These are phyloP conservation scores for Penicillium cosmopolitanum DNA, from an alignment of 495 filamentous ascomycete species.

Conservation along the genomic window DNA sequence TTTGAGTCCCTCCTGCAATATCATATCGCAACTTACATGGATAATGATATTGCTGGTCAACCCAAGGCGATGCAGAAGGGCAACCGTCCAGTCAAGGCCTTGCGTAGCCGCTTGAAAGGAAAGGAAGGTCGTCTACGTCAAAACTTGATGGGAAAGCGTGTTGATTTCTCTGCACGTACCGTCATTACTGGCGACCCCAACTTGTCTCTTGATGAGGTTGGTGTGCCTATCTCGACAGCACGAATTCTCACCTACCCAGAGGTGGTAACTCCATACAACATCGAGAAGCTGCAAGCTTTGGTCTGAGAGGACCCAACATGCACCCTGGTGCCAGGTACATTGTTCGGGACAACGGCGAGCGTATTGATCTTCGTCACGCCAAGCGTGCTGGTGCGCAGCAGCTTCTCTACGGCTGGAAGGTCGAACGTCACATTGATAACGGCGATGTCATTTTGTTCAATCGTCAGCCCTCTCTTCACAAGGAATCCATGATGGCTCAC, in stretches of 20 bases:
- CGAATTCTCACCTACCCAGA: conserved; percentile 92
- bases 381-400: conserved; percentile 80
- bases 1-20: conserved; percentile 94
- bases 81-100: conserved; percentile 92
- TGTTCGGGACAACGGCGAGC: conserved; percentile 85
- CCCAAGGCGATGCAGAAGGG: conserved; percentile 96
- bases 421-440: conserved; percentile 92
- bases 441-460: conserved; percentile 99
- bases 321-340: conserved; percentile 97
- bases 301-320: conserved; percentile 90
- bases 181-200: conserved; percentile 99
- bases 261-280: conserved; percentile 97
- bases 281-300: conserved; percentile 82
- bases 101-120: conserved; percentile 94
- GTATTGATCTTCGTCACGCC: conserved; percentile 92
- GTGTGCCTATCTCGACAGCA: conserved; percentile 88
- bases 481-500: conserved; percentile 99
- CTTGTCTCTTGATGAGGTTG: conserved; percentile 92
- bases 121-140: conserved; percentile 97
- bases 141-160: conserved; percentile 99
- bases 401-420: conserved; percentile 96
- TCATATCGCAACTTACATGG: conserved; percentile 98
- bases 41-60: conserved; percentile 96
- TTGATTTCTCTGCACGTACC: conserved; percentile 98
- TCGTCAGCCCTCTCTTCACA: conserved; percentile 97